Evolutionary conservation across 2,329 filamentous ascomycete genomes (phyloP).

Genomic region (Beauveria sp.): DNA sequence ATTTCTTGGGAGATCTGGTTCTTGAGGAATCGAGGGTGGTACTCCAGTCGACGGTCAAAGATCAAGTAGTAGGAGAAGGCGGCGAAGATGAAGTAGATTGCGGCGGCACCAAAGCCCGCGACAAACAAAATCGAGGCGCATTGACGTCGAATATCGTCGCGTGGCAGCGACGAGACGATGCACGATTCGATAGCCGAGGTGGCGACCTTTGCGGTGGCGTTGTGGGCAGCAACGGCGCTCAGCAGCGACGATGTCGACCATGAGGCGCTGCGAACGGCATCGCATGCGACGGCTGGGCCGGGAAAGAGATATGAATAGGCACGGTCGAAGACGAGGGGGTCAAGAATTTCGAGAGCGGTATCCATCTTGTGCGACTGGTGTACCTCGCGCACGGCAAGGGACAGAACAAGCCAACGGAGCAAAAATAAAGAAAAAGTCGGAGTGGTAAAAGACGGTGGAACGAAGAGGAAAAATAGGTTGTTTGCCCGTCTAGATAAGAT

Average conservation of each 20-base stretch:
- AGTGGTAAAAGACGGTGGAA: not conserved
- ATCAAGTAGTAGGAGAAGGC: conserved; percentile 66
- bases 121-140: conserved; percentile 30
- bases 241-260: conserved; percentile 7
- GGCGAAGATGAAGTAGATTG: conserved; percentile 58
- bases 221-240: conserved; percentile 6
- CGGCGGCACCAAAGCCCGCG: conserved; percentile 30
- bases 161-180: conserved; percentile 35
- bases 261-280: conserved; percentile 8
- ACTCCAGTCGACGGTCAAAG: conserved; percentile 37
- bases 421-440: not conserved
- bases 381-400: conserved; percentile 1
- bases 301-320: conserved; percentile 32
- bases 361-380: conserved; percentile 25
- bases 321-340: conserved; percentile 33
- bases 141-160: conserved; percentile 35
- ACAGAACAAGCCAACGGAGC: not conserved
- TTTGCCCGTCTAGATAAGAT: conserved; percentile 2
- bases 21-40: conserved; percentile 41
- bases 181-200: conserved; percentile 35
- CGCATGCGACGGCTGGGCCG: conserved; percentile 13
- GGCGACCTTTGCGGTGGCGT: conserved; percentile 6
- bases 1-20: conserved; percentile 40
- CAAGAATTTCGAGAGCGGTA: conserved; percentile 31
- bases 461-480: not conserved